A percentile compares a stretch with the other conserved stretches of the same genome.
phyloP scores from a whole-genome alignment of 306 rosid species.

The Medicago truncatula region MtrunA17r5.0-ANR NC_053045.1:46734001-46734500 shows the following conservation, averaged over 20 bases:
- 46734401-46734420: slow-evolving; percentile 7
- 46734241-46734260: slow-evolving; percentile 34
- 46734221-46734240: slow-evolving; percentile 30
- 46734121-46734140: neutral
- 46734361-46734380: slow-evolving; percentile 11
- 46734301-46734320: neutral
- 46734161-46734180: slow-evolving; percentile 25
- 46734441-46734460: slow-evolving; percentile 33
- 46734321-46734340: neutral
- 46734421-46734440: slow-evolving; percentile 23
- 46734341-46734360: neutral
- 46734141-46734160: neutral
- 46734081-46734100: slow-evolving; percentile 38
- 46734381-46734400: slow-evolving; percentile 35
- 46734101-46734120: neutral
- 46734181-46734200: slow-evolving; percentile 16
- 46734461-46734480: neutral
- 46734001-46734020: too few relatives aligned
- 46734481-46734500: slow-evolving; percentile 6
- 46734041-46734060: slow-evolving; percentile 22
- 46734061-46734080: slow-evolving; percentile 7
- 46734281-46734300: slow-evolving; percentile 9
- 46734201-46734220: slow-evolving; percentile 12
- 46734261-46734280: neutral
- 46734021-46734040: slow-evolving; percentile 14